Percentiles rank a stretch among this genome's conserved stretches.
phyloP scores from a whole-genome alignment of 768 basidiomycete genomes.

The Russula brevipes region DNA sequence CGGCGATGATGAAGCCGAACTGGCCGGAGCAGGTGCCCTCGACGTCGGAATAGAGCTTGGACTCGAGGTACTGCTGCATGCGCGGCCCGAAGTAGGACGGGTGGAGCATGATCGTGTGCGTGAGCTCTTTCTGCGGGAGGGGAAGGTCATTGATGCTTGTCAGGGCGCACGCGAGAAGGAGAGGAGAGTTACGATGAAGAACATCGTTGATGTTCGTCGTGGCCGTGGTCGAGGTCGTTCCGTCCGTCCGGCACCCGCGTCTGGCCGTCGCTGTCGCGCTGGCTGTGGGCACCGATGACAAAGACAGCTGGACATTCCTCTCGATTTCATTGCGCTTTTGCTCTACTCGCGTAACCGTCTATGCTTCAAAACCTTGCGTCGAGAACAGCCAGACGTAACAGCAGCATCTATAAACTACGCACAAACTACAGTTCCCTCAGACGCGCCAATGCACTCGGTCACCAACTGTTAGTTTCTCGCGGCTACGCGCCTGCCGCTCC shows the following conservation, averaged over 20 bases:
- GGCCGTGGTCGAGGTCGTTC: neutral
- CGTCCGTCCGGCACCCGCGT: neutral
- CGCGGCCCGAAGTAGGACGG: conserved; percentile 98
- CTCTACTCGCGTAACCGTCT: neutral
- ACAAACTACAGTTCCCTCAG: neutral
- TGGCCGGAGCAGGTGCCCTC: conserved; percentile 96
- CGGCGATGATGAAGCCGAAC: conserved; percentile 91
- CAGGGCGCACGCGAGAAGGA: neutral
- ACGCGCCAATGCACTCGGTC: neutral
- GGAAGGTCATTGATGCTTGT: neutral
- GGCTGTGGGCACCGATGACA: neutral
- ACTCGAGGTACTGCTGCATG: conserved; percentile 89
- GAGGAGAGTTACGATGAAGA: conserved; percentile 21
- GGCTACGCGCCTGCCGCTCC: neutral
- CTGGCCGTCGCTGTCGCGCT: neutral
- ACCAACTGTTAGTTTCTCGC: neutral
- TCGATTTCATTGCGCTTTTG: neutral
- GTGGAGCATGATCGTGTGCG: conserved; percentile 95
- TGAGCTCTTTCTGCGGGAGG: conserved; percentile 76
- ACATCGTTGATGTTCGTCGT: conserved; percentile 11
- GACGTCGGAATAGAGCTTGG: conserved; percentile 91
- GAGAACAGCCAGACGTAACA: conserved; percentile 2
- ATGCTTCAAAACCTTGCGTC: conserved; percentile 8
- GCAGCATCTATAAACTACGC: neutral
- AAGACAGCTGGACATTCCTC: neutral